Evolutionary conservation across 768 basidiomycete genomes (phyloP).

Genomic region (Megacollybia marginata): DNA sequence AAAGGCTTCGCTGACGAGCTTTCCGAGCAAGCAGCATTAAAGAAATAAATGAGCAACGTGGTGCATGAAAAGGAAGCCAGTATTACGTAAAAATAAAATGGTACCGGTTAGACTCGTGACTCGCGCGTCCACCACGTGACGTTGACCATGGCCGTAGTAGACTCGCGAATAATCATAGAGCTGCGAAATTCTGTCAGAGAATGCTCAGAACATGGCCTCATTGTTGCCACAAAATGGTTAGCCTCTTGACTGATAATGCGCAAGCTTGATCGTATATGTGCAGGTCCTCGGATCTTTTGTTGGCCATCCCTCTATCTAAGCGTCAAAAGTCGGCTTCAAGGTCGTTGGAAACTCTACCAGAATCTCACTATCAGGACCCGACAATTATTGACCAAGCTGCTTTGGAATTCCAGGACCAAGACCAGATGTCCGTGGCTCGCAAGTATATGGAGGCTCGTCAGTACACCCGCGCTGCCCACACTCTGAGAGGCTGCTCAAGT

Average conservation of each 20-base stretch:
- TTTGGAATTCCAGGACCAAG: neutral
- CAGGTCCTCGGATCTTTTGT: constrained; percentile 51
- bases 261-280: constrained; percentile 1
- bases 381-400: neutral
- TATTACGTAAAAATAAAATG: no score
- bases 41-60: neutral
- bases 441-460: constrained; percentile 2
- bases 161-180: constrained; percentile 27
- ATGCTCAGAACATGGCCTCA: constrained; percentile 44
- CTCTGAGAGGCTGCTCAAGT: neutral
- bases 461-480: constrained; percentile 1
- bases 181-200: constrained; percentile 43
- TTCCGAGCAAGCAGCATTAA: constrained; percentile 17
- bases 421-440: neutral
- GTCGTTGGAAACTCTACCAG: neutral
- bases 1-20: constrained; percentile 34
- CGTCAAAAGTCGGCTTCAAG: neutral
- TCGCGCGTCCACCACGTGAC: no score
- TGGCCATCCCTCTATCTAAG: constrained; percentile 27
- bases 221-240: constrained; percentile 45
- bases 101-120: no score
- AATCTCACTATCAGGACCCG: neutral
- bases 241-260: constrained; percentile 6
- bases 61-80: no score
- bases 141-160: constrained; percentile 12